phyloP scores from a whole-genome alignment of 78 protist species.

The Dictyostelium citrinum region DNA sequence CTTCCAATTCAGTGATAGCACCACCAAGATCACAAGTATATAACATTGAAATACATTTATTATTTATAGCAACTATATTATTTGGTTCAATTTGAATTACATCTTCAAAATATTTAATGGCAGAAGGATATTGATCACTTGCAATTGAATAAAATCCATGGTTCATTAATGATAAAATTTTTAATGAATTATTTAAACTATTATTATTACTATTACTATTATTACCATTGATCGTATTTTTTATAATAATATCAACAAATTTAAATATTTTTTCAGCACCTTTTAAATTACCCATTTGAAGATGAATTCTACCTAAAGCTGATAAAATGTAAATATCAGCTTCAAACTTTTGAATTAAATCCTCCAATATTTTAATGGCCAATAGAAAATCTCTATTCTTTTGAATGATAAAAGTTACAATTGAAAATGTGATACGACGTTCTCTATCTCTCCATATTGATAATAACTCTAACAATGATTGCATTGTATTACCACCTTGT shows the following conservation, averaged over 20 bases:
- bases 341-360: conserved; percentile 29
- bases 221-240: neutral
- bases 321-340: conserved; percentile 24
- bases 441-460: conserved; percentile 58
- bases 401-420: conserved; percentile 68
- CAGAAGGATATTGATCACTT: conserved; percentile 44
- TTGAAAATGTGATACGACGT: conserved; percentile 65
- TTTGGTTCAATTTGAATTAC: conserved; percentile 22
- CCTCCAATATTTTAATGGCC: conserved; percentile 67
- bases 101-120: conserved; percentile 52
- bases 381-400: conserved; percentile 62
- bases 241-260: conserved; percentile 12
- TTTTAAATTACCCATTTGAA: conserved; percentile 60
- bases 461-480: neutral
- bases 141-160: conserved; percentile 43
- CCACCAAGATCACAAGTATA: conserved; percentile 70
- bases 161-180: conserved; percentile 39
- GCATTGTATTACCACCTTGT: neutral
- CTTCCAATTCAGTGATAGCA: conserved; percentile 12
- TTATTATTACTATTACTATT: neutral
- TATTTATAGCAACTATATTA: conserved; percentile 41
- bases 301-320: conserved; percentile 63
- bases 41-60: conserved; percentile 70
- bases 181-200: neutral
- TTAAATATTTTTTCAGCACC: conserved; percentile 14